A percentile compares a stretch with the other conserved stretches of the same genome.
These are phyloP conservation scores for Wickerhamiella infanticola DNA, from an alignment of 1,139 yeast genomes.

Conservation along the genomic window DNA sequence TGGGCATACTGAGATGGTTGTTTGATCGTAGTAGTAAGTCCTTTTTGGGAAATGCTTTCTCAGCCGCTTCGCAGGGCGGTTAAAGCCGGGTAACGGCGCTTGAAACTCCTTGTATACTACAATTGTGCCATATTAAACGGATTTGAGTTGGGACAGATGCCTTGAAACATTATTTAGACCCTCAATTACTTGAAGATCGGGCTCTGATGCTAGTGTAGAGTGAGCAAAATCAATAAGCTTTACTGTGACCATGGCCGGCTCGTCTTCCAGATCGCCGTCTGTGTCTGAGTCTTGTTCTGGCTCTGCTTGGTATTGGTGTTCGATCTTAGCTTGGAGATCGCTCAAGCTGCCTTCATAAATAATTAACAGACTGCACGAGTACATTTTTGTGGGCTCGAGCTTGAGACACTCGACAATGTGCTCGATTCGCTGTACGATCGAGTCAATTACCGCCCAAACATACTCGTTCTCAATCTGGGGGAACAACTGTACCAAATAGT, in stretches of 20 bases:
- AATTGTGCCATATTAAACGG: no score
- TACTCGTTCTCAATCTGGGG: slow-evolving; percentile 15
- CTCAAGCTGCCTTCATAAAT: slow-evolving; percentile 52
- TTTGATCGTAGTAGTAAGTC: slow-evolving; percentile 3
- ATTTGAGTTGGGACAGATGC: not conserved
- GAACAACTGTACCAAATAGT: slow-evolving; percentile 42
- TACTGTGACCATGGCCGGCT: slow-evolving; percentile 33
- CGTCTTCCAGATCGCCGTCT: slow-evolving; percentile 17
- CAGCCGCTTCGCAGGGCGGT: no score
- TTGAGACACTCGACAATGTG: slow-evolving; percentile 48
- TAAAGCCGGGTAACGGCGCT: no score
- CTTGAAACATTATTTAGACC: slow-evolving; percentile 6
- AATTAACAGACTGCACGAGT: slow-evolving; percentile 61
- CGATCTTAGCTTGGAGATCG: slow-evolving; percentile 20
- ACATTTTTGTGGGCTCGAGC: slow-evolving; percentile 46
- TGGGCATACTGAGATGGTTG: slow-evolving; percentile 11
- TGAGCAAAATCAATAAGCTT: slow-evolving; percentile 85
- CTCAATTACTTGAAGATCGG: slow-evolving; percentile 10
- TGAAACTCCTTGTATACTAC: no score
- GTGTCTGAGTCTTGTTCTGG: slow-evolving; percentile 9
- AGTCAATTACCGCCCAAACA: slow-evolving; percentile 19
- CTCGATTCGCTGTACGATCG: slow-evolving; percentile 43
- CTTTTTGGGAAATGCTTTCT: not conserved
- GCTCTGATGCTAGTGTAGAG: slow-evolving; percentile 34
- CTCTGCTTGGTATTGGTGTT: not conserved